Percentiles rank a stretch among this genome's conserved stretches.
phyloP scores from a whole-genome alignment of 2,329 filamentous ascomycete genomes.

The Dactylellina drechsleri region DNA sequence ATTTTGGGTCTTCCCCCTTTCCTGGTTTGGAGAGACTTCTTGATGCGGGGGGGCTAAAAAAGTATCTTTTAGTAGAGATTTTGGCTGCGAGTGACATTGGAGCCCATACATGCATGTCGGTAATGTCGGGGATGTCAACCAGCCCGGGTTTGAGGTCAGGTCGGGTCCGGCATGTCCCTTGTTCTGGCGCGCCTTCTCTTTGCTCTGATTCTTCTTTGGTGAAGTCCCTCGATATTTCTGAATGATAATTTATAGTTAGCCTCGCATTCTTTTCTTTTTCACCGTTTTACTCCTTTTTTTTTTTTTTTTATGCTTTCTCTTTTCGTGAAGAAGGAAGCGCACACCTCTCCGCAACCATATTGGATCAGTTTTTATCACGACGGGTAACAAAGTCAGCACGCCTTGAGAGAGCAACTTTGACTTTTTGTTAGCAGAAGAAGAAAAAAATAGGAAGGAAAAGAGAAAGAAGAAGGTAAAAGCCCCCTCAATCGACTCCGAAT shows the following conservation, averaged over 20 bases:
- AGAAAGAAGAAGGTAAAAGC: not conserved
- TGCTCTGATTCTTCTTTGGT: not conserved
- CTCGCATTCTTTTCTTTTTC: conserved; percentile 32
- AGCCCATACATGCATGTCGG: too few species aligned
- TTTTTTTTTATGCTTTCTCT: conserved; percentile 11
- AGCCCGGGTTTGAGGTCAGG: not conserved
- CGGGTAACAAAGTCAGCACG: too few species aligned
- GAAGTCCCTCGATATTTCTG: not conserved
- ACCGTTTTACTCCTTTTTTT: conserved; percentile 50
- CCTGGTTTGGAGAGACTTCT: conserved; percentile 8
- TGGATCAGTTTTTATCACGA: too few species aligned
- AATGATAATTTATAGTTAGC: not conserved
- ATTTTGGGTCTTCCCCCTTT: conserved; percentile 9
- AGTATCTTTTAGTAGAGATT: not conserved
- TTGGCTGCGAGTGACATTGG: conserved; percentile 7
- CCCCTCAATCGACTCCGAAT: not conserved
- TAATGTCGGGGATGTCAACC: not conserved
- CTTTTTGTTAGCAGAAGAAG: not conserved
- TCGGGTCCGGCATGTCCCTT: conserved; percentile 11
- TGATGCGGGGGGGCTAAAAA: not conserved
- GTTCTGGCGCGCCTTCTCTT: conserved; percentile 30
- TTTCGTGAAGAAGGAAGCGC: conserved; percentile 27
- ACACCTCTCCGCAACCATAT: not conserved
- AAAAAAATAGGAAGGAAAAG: not conserved
- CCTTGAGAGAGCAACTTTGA: too few species aligned